Evolutionary conservation across 2,329 filamentous ascomycete genomes (phyloP).

Genomic region (Atkinsonella hypoxylon): DNA sequence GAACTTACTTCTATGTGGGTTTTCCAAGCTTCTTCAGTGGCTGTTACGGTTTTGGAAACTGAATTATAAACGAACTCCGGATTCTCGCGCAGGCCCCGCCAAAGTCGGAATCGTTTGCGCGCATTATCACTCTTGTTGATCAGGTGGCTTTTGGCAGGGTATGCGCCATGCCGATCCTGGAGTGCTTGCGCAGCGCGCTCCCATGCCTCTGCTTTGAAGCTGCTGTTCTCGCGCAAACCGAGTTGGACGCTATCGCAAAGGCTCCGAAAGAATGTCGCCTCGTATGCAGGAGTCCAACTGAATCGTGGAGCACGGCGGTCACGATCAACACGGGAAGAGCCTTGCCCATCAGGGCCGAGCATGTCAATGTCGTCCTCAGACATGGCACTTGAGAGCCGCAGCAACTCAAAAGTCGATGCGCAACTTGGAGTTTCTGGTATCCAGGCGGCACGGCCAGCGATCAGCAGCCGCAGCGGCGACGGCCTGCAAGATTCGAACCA

Average conservation of each 20-base stretch:
- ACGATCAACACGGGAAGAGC: conserved; percentile 23
- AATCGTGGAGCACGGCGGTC: conserved; percentile 39
- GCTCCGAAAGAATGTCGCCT: conserved; percentile 48
- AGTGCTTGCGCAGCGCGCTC: conserved; percentile 43
- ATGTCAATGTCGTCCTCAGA: conserved; percentile 28
- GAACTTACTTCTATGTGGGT: conserved; percentile 42
- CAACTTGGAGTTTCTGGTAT: background rate
- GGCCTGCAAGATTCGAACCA: conserved; percentile 3
- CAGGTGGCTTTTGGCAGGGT: conserved; percentile 47
- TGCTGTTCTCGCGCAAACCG: conserved; percentile 44
- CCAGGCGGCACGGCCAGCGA: conserved; percentile 2
- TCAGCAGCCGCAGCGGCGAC: conserved; percentile 5
- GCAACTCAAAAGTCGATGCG: background rate
- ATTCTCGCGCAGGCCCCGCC: conserved; percentile 45
- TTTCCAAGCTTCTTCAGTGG: conserved; percentile 44
- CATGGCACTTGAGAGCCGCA: conserved; percentile 14
- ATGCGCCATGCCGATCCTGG: conserved; percentile 42
- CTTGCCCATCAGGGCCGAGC: conserved; percentile 23
- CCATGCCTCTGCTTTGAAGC: conserved; percentile 51
- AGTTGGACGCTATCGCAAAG: conserved; percentile 47
- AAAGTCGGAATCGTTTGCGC: conserved; percentile 49
- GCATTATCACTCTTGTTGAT: conserved; percentile 55
- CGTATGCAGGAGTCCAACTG: conserved; percentile 47
- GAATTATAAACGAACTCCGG: conserved; percentile 44
- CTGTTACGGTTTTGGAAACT: conserved; percentile 37